Evolutionary conservation across 2,329 filamentous ascomycete species (phyloP).

Genomic region (Aspergillus clavatus): DNA sequence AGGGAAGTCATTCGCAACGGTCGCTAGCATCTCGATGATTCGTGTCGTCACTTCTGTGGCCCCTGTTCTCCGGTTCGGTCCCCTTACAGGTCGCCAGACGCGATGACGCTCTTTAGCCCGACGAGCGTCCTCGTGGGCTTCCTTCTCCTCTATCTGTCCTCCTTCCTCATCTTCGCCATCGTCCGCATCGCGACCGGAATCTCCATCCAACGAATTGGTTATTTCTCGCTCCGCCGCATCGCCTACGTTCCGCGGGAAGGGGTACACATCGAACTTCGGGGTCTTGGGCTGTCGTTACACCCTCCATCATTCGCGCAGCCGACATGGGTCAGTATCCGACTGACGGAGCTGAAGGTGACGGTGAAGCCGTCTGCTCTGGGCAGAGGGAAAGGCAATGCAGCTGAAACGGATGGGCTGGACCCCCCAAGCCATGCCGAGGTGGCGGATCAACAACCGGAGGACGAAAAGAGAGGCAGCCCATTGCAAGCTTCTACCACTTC

Average conservation of each 20-base stretch:
- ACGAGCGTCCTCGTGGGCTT: constrained; percentile 83
- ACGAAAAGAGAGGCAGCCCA: constrained; percentile 13
- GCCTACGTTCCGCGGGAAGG: constrained; percentile 87
- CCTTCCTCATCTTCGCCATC: constrained; percentile 90
- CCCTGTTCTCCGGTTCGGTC: constrained; percentile 25
- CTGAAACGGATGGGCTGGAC: constrained; percentile 18
- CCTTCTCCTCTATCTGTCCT: constrained; percentile 80
- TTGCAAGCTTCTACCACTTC: constrained; percentile 4
- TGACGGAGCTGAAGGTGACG: constrained; percentile 80
- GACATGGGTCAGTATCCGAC: constrained; percentile 87
- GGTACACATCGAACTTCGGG: constrained; percentile 80
- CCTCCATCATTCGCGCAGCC: constrained; percentile 94
- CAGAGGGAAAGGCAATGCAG: constrained; percentile 20
- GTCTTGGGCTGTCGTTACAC: constrained; percentile 81
- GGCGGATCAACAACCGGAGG: constrained; percentile 15
- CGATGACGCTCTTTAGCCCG: constrained; percentile 51
- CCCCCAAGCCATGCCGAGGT: constrained; percentile 24
- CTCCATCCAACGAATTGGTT: constrained; percentile 92
- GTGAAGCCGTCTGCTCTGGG: constrained; percentile 66
- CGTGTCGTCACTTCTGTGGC: constrained; percentile 10
- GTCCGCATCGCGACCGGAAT: constrained; percentile 88
- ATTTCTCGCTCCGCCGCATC: constrained; percentile 84
- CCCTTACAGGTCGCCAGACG: constrained; percentile 30
- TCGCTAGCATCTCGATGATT: constrained; percentile 17
- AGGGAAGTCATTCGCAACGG: not conserved